Percentiles rank a stretch among this genome's conserved stretches.
Evolutionary conservation across 805 yeast species (phyloP).

Genomic region (Cyberlindnera nakhonratchasimensis): DNA sequence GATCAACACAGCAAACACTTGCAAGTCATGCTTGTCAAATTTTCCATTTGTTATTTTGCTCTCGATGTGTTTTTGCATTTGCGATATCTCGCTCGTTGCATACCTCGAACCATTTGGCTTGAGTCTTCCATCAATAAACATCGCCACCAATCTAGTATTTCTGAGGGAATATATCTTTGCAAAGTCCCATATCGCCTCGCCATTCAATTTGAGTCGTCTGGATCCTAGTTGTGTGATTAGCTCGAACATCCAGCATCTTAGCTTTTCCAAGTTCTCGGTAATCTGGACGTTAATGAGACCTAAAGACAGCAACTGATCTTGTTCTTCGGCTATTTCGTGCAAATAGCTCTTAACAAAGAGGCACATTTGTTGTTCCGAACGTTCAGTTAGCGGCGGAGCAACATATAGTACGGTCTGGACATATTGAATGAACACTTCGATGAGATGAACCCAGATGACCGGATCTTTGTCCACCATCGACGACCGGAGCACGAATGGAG

Average conservation of each 20-base stretch:
- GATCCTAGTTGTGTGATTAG: conserved; percentile 55
- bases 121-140: conserved; percentile 50
- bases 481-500: conserved; percentile 71
- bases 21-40: conserved; percentile 20
- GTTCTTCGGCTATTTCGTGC: conserved; percentile 58
- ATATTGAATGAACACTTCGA: conserved; percentile 60
- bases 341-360: conserved; percentile 55
- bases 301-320: conserved; percentile 57
- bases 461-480: conserved; percentile 82
- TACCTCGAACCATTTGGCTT: conserved; percentile 28
- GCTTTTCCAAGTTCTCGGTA: conserved; percentile 42
- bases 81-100: conserved; percentile 32
- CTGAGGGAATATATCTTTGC: conserved; percentile 48
- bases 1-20: conserved; percentile 17
- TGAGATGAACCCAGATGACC: conserved; percentile 72
- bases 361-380: conserved; percentile 56
- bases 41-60: conserved; percentile 35
- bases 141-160: conserved; percentile 43
- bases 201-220: conserved; percentile 52
- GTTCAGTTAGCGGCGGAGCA: conserved; percentile 40
- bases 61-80: conserved; percentile 52
- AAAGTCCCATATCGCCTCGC: conserved; percentile 64
- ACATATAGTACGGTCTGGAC: conserved; percentile 38
- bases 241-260: conserved; percentile 41
- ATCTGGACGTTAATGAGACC: conserved; percentile 76